phyloP scores from a whole-genome alignment of 768 basidiomycete species.

The Termitomyces sp. region DNA sequence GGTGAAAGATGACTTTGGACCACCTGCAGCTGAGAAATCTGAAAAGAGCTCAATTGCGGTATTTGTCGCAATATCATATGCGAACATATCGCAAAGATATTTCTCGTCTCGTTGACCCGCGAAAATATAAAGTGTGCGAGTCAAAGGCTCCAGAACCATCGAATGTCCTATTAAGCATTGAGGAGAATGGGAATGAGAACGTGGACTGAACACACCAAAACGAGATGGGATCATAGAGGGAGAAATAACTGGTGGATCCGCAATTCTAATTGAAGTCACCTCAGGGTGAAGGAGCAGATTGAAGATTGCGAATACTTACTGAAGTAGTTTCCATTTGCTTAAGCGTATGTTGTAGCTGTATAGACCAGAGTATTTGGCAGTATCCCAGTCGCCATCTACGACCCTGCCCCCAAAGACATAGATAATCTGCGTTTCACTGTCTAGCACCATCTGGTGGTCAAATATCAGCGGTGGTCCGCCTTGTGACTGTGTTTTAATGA shows the following conservation, averaged over 20 bases:
- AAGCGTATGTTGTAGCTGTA: conserved; percentile 65
- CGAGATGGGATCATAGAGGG: conserved; percentile 50
- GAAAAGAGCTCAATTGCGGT: conserved; percentile 56
- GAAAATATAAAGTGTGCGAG: conserved; percentile 62
- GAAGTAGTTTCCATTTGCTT: conserved; percentile 62
- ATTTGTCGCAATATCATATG: conserved; percentile 56
- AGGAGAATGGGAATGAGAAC: neutral
- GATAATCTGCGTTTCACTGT: conserved; percentile 61
- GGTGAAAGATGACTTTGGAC: conserved; percentile 69
- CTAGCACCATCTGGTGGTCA: conserved; percentile 81
- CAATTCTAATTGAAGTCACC: conserved; percentile 12
- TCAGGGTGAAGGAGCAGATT: neutral
- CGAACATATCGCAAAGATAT: conserved; percentile 72
- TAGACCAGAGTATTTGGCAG: conserved; percentile 60
- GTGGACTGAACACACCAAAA: conserved; percentile 37
- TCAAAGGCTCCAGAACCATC: conserved; percentile 66
- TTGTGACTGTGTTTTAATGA: conserved; percentile 33
- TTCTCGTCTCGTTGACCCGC: conserved; percentile 66
- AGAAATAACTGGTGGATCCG: conserved; percentile 22
- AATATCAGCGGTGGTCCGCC: conserved; percentile 71
- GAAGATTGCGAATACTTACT: conserved; percentile 37
- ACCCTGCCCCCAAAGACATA: conserved; percentile 77
- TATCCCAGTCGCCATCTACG: conserved; percentile 58
- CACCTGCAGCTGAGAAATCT: conserved; percentile 55
- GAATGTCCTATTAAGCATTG: conserved; percentile 52